Percentiles rank a stretch among this genome's conserved stretches.
Conservation (phyloP, 257 asterid species). For the Fraxinus quadrangulata region DNA sequence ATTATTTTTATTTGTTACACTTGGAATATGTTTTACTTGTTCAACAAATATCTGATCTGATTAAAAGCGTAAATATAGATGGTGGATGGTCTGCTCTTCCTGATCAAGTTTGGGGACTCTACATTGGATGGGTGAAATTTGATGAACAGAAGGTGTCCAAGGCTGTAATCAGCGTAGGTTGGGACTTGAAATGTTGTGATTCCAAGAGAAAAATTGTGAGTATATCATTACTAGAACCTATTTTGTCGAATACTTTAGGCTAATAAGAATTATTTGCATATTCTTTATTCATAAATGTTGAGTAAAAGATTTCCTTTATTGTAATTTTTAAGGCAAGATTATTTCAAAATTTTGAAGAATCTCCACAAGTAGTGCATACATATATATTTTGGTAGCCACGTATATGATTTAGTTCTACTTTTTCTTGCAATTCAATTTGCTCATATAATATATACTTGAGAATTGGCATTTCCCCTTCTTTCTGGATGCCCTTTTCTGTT, state of each 20-base stretch:
- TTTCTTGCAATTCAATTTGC: background rate
- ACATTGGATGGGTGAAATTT: slow-evolving; percentile 75
- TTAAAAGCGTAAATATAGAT: slow-evolving; percentile 41
- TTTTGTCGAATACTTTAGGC: background rate
- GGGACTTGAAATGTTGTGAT: slow-evolving; percentile 46
- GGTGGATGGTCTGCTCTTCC: slow-evolving; percentile 48
- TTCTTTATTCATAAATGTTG: background rate
- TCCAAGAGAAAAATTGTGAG: slow-evolving; percentile 64
- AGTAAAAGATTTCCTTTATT: background rate
- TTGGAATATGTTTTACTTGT: slow-evolving; percentile 6
- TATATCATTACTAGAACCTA: slow-evolving; percentile 16
- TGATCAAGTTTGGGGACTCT: slow-evolving; percentile 72
- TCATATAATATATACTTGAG: background rate
- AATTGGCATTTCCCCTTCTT: background rate
- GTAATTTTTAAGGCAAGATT: background rate
- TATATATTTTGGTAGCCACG: background rate
- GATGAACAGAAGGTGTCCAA: slow-evolving; percentile 45
- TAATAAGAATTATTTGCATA: background rate
- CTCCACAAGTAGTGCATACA: background rate
- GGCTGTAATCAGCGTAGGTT: slow-evolving; percentile 62
- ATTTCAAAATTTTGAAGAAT: background rate
- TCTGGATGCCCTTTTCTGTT: background rate
- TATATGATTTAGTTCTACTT: background rate
- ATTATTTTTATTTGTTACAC: background rate
- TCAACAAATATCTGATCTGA: slow-evolving; percentile 18